Evolutionary conservation across 2,329 filamentous ascomycete genomes (phyloP), one percentile per base, ranked within the genome.

Genomic region (Calonectria hongkongensis): DNA sequence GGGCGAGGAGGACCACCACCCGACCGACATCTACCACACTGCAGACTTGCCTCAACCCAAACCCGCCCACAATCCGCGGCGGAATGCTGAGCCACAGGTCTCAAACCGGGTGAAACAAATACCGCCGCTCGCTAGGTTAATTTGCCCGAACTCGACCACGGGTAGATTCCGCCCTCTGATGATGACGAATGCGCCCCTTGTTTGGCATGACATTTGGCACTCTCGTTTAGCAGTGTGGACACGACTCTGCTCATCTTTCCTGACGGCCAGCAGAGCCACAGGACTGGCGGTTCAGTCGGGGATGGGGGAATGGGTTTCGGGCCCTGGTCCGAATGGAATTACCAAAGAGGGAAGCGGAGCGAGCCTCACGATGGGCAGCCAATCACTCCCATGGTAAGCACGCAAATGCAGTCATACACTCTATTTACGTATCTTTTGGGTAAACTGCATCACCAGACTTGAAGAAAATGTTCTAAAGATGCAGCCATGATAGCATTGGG

Each of bases 141-240:
- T 41, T 60, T 60, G 54, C 54, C 54, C 54, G 54, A 60, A 60
- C 33, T 39, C 27, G 54, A 21, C n/a, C 54, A 58, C 54, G 33
- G 33, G 10, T 58, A 15, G 33, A 41, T 58, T 41, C 54, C 54
- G 54, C 33, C 21, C 12, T 39, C 25, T 36, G 54, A 60, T 41
- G 54, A 60, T 41, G 54, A 60, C 54, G 54, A 60, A 60, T 60
- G 54, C 36, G 39, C 36, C 54, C 54, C 54, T 60, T 41, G 54
- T 60, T 41, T 60, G 54, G 36, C 21, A 41, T 60, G 54, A 21
- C 54, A 60, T 41, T 60, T 60, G 39, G 30, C 54, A 39, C 54
- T 60, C 54, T 60, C 54, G 54, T 60, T 60, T 60, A 60, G 36
- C 33, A 60, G 25, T 36, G 54, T 60, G 54, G 54, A 39, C 54